phyloP scores from a whole-genome alignment of 495 filamentous ascomycete genomes.

The Penicillium herquei region DNA sequence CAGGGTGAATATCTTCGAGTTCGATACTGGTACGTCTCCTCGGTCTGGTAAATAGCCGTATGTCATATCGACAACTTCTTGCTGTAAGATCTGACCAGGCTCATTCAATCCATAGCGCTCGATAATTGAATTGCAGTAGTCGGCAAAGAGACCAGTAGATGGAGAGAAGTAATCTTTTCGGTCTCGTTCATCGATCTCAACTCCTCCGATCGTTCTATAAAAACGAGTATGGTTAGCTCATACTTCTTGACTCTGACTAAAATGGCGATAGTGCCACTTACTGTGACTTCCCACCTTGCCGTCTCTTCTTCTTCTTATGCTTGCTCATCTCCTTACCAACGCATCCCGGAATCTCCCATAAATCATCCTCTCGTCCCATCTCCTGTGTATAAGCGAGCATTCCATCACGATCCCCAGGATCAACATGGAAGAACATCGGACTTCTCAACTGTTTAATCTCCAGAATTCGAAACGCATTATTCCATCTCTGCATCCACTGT shows the following conservation, averaged over 20 bases:
- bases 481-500: constrained; percentile 59
- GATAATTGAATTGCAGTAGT: constrained; percentile 54
- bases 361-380: constrained; percentile 46
- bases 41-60: constrained; percentile 35
- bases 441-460: constrained; percentile 60
- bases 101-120: constrained; percentile 50
- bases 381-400: constrained; percentile 58
- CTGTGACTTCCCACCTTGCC: constrained; percentile 30
- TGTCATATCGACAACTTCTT: constrained; percentile 50
- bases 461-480: constrained; percentile 52
- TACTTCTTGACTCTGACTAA: neutral
- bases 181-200: constrained; percentile 61
- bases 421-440: constrained; percentile 68
- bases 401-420: constrained; percentile 62
- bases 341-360: constrained; percentile 57
- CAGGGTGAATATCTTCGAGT: constrained; percentile 51
- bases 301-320: constrained; percentile 60
- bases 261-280: constrained; percentile 7
- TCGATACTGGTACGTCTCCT: constrained; percentile 9
- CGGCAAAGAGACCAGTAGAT: constrained; percentile 52
- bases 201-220: constrained; percentile 26
- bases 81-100: constrained; percentile 43
- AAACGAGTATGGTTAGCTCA: neutral
- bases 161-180: constrained; percentile 65
- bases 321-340: constrained; percentile 65